phyloP scores from a whole-genome alignment of 352 stramenopile species.

The Pythium scleroteichum region DNA sequence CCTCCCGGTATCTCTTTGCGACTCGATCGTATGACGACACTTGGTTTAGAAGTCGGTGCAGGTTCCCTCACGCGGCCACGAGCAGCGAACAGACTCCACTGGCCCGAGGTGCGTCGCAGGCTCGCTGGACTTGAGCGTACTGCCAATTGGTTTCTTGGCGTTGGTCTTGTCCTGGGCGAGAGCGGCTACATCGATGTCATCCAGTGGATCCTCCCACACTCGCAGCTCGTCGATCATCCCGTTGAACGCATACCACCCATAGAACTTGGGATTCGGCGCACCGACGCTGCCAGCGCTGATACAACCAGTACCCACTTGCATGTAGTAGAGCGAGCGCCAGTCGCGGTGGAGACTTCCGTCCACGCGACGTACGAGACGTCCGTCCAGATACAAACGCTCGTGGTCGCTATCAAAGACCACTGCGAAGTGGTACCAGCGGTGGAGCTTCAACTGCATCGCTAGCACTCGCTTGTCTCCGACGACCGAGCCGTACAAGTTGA shows the following conservation, averaged over 20 bases:
- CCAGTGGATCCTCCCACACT: conserved; percentile 28
- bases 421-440: conserved; percentile 42
- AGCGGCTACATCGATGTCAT: not conserved
- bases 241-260: conserved; percentile 37
- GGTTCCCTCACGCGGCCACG: conserved; percentile 22
- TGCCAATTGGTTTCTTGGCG: not conserved
- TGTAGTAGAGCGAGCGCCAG: conserved; percentile 22
- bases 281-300: conserved; percentile 8
- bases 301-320: conserved; percentile 27
- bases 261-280: not conserved
- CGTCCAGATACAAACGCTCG: conserved; percentile 34
- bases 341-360: conserved; percentile 6
- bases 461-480: conserved; percentile 10
- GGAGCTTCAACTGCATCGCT: conserved; percentile 17
- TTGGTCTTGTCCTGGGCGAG: conserved; percentile 13
- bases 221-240: conserved; percentile 38
- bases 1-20: not conserved
- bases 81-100: conserved; percentile 19
- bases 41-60: conserved; percentile 15
- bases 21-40: not conserved
- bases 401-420: conserved; percentile 27
- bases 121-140: not conserved
- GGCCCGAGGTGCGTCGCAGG: conserved; percentile 2
- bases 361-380: conserved; percentile 5
- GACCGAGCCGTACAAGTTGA: conserved; percentile 27